A percentile compares a stretch with the other conserved stretches of the same genome.
Evolutionary conservation across 257 asterid species (phyloP).

Genomic region (Galeopsis tetrahit): DNA sequence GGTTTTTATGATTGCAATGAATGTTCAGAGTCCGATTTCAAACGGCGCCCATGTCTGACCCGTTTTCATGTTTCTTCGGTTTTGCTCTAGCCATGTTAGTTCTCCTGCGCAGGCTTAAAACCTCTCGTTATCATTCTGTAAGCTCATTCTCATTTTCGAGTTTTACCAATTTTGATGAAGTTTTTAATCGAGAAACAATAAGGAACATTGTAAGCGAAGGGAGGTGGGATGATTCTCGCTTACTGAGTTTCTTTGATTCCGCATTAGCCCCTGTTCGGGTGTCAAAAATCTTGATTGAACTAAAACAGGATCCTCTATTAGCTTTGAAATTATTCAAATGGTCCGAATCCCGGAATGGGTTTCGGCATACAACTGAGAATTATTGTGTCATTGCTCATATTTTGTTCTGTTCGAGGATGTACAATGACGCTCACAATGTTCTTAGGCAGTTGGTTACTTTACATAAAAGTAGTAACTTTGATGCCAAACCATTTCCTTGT

Average conservation of each 20-base stretch:
- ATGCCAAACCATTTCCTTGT: constrained; percentile 37
- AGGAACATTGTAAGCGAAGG: constrained; percentile 54
- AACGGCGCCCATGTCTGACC: constrained; percentile 54
- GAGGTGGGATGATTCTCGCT: constrained; percentile 64
- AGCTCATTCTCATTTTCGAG: constrained; percentile 54
- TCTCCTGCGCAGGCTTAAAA: constrained; percentile 64
- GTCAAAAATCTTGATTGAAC: constrained; percentile 52
- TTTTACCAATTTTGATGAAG: constrained; percentile 34
- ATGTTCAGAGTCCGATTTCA: constrained; percentile 35
- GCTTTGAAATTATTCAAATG: constrained; percentile 76
- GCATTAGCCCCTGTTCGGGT: constrained; percentile 67
- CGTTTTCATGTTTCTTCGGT: constrained; percentile 44
- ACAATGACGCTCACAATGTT: constrained; percentile 57
- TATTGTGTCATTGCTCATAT: constrained; percentile 81
- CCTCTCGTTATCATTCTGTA: constrained; percentile 42
- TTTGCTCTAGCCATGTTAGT: constrained; percentile 61
- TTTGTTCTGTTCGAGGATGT: constrained; percentile 82
- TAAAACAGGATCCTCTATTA: constrained; percentile 71
- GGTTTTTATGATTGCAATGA: constrained; percentile 41
- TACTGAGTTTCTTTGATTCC: constrained; percentile 48
- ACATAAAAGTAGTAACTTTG: constrained; percentile 28
- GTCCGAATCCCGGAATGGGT: constrained; percentile 57
- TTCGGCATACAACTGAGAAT: constrained; percentile 62
- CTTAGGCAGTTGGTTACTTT: constrained; percentile 58
- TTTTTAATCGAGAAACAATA: constrained; percentile 44